Conservation (phyloP, 495 filamentous ascomycete genomes). For the Aspergillus homomorphus region DNA sequence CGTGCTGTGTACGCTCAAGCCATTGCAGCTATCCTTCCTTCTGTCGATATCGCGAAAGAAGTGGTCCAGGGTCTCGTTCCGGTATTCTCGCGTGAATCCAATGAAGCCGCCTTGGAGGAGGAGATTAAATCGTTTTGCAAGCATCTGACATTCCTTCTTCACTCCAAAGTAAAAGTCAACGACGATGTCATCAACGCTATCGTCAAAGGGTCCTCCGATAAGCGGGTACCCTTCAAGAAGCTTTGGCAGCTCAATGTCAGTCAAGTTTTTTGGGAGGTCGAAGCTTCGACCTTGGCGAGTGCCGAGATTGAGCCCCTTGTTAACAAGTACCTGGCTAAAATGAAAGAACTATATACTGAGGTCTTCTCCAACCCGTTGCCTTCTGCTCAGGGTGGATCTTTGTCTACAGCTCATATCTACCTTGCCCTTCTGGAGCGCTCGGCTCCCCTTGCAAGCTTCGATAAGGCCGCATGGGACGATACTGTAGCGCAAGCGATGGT, state of each 20-base stretch:
- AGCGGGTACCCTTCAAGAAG: conserved; percentile 71
- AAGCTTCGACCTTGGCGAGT: conserved; percentile 40
- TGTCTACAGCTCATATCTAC: conserved; percentile 69
- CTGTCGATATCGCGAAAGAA: conserved; percentile 55
- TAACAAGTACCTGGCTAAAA: conserved; percentile 54
- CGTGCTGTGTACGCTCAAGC: conserved; percentile 76
- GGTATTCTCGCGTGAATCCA: conserved; percentile 74
- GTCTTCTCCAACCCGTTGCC: conserved; percentile 69
- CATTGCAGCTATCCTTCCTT: conserved; percentile 58
- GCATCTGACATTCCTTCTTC: conserved; percentile 57
- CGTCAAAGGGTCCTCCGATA: conserved; percentile 79
- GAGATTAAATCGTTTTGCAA: conserved; percentile 66
- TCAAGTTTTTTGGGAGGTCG: conserved; percentile 64
- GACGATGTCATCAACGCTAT: conserved; percentile 67
- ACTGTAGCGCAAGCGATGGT: conserved; percentile 61
- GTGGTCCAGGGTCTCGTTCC: conserved; percentile 63
- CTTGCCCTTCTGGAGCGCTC: conserved; percentile 53
- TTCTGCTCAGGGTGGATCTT: conserved; percentile 71
- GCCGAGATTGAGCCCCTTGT: conserved; percentile 42
- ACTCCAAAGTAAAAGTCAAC: conserved; percentile 54
- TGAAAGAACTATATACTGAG: conserved; percentile 75
- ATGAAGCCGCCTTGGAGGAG: conserved; percentile 74
- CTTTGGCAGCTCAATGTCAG: conserved; percentile 76
- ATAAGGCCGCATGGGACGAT: conserved; percentile 41
- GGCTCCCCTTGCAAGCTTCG: conserved; percentile 28